Base-by-base conservation (phyloP, 2,329 filamentous ascomycete species). In the Juglanconis oblonga region DNA sequence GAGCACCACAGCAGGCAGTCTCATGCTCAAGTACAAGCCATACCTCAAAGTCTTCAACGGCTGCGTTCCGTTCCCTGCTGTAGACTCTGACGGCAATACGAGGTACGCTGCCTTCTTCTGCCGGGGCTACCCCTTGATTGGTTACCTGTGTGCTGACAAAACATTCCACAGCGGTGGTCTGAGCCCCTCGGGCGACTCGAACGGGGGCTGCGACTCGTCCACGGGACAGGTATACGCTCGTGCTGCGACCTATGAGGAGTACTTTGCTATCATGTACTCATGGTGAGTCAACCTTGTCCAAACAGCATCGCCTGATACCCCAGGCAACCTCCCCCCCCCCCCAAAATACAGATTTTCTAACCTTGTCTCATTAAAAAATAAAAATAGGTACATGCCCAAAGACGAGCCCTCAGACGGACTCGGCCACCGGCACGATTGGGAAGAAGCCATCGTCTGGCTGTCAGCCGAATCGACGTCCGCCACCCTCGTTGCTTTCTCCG, bases 31-130 rank as follows among this genome's bases (percentile, higher is more conserved):
- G 53, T 87, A 84, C 71, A 79, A 86, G 71, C 84, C 83, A 0
- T 77, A 74, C 56, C 74, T 86, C 6, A 66, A 83, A 14, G 79
- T 87, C 7, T 75, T 77, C 33, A 82, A 83, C 65, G 85, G 85
- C 52, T 88, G 85, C 62, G 84, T 87, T 11, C 83, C 85, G 0
- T 88, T 85, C 67, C 84, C 85, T 0, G 85, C 81, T 1, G 85
- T 88, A 1, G 81, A 88, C 63, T 76, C 77, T 1, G 69, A 73
- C 0, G 85, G 85, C 3, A 77, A 87, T 65, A 86, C 81, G 13
- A 75, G 78, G 84, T 86, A 70, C 61, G 75, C 66, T 10, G 8
- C n/a, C 5, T 42, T 13, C 3, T 5, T 4, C 8, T 5, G 8
- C 11, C 14, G 13, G 3, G 9, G 14, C n/a, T 14, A 24, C 11